Evolutionary conservation across 2,329 filamentous ascomycete genomes (phyloP).

Genomic region (Zarea fungicola): DNA sequence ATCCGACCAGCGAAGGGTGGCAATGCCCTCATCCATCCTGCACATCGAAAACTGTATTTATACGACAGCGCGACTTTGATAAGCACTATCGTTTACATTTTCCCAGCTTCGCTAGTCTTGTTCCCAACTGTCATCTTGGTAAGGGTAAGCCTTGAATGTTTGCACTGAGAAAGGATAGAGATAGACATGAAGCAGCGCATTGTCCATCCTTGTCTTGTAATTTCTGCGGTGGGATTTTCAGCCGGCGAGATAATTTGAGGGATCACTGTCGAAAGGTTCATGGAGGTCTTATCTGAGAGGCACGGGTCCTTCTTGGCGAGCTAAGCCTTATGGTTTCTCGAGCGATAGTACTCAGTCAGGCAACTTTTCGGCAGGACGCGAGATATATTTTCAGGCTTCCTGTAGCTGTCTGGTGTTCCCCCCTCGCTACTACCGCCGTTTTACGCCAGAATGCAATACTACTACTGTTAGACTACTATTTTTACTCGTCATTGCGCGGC

Average conservation of each 20-base stretch:
- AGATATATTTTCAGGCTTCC: too few relatives aligned
- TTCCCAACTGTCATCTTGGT: neutral
- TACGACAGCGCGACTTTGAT: neutral
- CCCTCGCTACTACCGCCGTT: too few relatives aligned
- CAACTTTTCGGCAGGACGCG: too few relatives aligned
- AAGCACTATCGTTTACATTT: neutral
- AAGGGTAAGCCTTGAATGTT: neutral
- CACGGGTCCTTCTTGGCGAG: too few relatives aligned
- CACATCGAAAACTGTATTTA: neutral
- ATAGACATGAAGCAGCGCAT: neutral
- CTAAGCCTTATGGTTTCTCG: too few relatives aligned
- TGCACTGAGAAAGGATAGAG: neutral
- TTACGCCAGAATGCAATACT: too few relatives aligned
- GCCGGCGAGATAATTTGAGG: neutral
- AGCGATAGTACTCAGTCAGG: too few relatives aligned
- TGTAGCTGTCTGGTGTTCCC: too few relatives aligned
- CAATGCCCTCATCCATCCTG: neutral
- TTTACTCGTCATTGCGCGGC: too few relatives aligned
- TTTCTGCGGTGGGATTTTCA: neutral
- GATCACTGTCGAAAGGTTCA: neutral
- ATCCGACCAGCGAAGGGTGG: too few relatives aligned
- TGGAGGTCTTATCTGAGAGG: too few relatives aligned
- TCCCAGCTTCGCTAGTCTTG: neutral
- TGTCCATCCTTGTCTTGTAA: neutral
- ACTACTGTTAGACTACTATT: too few relatives aligned